A percentile compares a stretch with the other conserved stretches of the same genome.
These are phyloP conservation scores for Pythium brassicae DNA, from an alignment of 352 stramenopile genomes.

Conservation along the genomic window DNA sequence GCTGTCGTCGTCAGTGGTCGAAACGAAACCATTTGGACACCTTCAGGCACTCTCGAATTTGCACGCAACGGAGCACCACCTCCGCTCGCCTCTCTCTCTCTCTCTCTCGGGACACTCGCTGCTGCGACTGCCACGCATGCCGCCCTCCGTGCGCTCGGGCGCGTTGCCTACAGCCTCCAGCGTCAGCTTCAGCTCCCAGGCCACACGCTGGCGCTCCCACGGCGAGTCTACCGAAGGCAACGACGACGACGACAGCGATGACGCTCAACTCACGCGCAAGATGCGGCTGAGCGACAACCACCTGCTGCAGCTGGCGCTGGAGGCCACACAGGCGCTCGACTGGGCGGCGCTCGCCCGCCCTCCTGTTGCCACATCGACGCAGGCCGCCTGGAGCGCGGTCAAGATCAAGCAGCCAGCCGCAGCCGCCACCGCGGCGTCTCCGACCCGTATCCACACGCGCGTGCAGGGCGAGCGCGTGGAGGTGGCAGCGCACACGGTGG, in stretches of 20 bases:
- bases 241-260: neutral
- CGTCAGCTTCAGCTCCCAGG: too few species aligned
- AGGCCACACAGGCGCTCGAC: slow-evolving; percentile 24
- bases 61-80: too few species aligned
- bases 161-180: too few species aligned
- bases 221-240: neutral
- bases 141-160: too few species aligned
- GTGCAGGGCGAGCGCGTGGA: slow-evolving; percentile 1
- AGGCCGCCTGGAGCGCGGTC: neutral
- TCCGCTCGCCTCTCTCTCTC: too few species aligned
- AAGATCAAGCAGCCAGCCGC: slow-evolving; percentile 4
- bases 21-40: too few species aligned
- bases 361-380: neutral
- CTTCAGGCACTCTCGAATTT: too few species aligned
- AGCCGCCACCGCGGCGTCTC: neutral
- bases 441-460: neutral
- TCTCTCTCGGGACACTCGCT: too few species aligned
- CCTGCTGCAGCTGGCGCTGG: slow-evolving; percentile 28
- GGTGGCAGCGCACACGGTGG: slow-evolving; percentile 4
- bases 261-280: neutral
- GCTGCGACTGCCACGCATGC: too few species aligned
- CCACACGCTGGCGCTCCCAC: too few species aligned
- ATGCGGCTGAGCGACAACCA: slow-evolving; percentile 33
- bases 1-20: too few species aligned
- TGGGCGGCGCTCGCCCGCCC: slow-evolving; percentile 25